Conservation (phyloP, 2,329 filamentous ascomycete species). For the Pyricularia sp. region DNA sequence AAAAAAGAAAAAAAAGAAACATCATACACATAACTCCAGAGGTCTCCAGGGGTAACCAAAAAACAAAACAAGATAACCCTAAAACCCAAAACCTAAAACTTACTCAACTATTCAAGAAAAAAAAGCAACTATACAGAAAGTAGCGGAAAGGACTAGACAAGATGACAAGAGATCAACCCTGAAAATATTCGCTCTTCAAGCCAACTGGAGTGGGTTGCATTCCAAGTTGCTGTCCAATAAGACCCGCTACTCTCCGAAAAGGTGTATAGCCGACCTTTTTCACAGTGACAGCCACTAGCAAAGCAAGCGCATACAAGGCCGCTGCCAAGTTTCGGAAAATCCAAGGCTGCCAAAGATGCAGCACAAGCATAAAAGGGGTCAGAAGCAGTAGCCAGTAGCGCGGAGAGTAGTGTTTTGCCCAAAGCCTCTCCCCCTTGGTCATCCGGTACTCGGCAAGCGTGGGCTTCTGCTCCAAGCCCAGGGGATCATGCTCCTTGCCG, state of each 20-base stretch:
- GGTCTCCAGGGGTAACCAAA: background rate
- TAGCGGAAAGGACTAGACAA: background rate
- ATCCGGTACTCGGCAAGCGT: conserved; percentile 11
- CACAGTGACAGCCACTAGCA: background rate
- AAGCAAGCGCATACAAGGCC: background rate
- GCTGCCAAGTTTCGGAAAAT: background rate
- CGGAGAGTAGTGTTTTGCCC: background rate
- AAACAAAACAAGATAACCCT: background rate
- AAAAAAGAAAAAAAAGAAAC: background rate
- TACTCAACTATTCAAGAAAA: background rate
- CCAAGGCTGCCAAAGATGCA: background rate
- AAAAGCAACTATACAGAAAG: background rate
- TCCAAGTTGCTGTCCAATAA: background rate
- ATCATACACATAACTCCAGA: too few species aligned
- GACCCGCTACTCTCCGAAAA: background rate
- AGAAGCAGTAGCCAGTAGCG: background rate
- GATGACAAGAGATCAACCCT: background rate
- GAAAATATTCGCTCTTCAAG: background rate
- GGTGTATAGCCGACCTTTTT: background rate
- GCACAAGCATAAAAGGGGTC: background rate
- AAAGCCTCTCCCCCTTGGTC: background rate
- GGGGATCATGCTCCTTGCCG: conserved; percentile 11
- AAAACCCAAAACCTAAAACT: background rate
- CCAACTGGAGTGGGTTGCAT: background rate
- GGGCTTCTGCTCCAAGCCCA: conserved; percentile 10